A percentile compares a stretch with the other conserved stretches of the same genome.
Evolutionary conservation across 2,329 filamentous ascomycete genomes (phyloP).

Genomic region (Penicillium sp.): DNA sequence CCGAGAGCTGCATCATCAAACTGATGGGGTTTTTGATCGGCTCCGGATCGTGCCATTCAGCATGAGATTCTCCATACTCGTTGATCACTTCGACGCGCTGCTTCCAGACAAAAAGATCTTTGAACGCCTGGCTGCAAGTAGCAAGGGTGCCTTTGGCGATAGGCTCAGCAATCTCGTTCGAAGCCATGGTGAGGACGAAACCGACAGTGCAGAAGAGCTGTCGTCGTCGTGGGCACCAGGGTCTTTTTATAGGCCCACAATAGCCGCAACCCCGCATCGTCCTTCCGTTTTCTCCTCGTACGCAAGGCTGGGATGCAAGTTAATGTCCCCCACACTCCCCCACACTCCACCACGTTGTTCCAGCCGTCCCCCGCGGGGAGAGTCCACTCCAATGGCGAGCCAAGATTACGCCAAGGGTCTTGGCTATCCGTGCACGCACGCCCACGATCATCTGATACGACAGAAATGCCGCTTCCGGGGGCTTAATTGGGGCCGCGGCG

Average conservation of each 20-base stretch:
- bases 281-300: no score
- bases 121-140: slow-evolving; percentile 58
- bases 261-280: no score
- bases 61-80: slow-evolving; percentile 56
- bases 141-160: slow-evolving; percentile 60
- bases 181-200: slow-evolving; percentile 4
- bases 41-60: slow-evolving; percentile 63
- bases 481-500: slow-evolving; percentile 13
- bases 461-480: slow-evolving; percentile 4
- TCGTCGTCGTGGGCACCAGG: no score
- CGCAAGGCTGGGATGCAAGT: slow-evolving; percentile 1
- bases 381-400: slow-evolving; percentile 14
- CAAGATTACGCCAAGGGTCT: slow-evolving; percentile 24
- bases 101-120: slow-evolving; percentile 67
- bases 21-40: slow-evolving; percentile 64
- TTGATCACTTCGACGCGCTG: slow-evolving; percentile 57
- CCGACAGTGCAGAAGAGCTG: background rate
- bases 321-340: slow-evolving; percentile 6
- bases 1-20: slow-evolving; percentile 58
- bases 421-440: slow-evolving; percentile 12
- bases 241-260: background rate
- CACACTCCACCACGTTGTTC: slow-evolving; percentile 8
- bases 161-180: slow-evolving; percentile 56
- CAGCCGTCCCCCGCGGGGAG: slow-evolving; percentile 9
- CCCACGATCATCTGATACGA: slow-evolving; percentile 10